Conservation (phyloP, 495 filamentous ascomycete genomes). For the Xylaria bambusicola region DNA sequence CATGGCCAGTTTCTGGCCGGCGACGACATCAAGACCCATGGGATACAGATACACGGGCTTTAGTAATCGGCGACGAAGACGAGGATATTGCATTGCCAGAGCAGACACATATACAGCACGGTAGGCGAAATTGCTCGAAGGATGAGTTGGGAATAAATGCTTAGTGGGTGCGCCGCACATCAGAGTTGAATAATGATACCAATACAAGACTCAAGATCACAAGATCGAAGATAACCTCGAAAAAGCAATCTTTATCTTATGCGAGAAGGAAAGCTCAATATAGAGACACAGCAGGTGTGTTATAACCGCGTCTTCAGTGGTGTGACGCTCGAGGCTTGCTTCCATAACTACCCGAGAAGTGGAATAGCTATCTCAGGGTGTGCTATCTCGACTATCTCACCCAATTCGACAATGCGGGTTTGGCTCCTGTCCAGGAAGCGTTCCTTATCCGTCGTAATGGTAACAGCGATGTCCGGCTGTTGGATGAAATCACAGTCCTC, state of each 20-base stretch:
- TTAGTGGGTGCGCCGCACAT: too few species aligned
- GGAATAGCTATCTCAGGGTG: background rate
- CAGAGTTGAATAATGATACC: too few species aligned
- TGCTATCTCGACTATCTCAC: slow-evolving; percentile 23
- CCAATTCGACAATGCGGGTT: slow-evolving; percentile 32
- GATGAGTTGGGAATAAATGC: background rate
- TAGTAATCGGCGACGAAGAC: background rate
- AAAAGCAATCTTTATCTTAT: too few species aligned
- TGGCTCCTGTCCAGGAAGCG: slow-evolving; percentile 36
- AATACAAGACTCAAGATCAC: too few species aligned
- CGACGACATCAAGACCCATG: background rate
- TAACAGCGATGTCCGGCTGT: slow-evolving; percentile 26
- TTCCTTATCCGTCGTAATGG: slow-evolving; percentile 31
- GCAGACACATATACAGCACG: background rate
- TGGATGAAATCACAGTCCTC: slow-evolving; percentile 31
- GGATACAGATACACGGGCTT: background rate
- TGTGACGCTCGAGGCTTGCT: too few species aligned
- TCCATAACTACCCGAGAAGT: background rate
- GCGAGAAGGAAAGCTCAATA: too few species aligned
- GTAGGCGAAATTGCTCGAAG: background rate
- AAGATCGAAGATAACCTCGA: too few species aligned
- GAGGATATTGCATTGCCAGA: background rate
- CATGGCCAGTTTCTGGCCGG: background rate
- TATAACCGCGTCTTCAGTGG: too few species aligned
- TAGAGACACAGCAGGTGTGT: too few species aligned